Base-by-base conservation (phyloP, 768 basidiomycete genomes). In the Fomitopsis pulvina region DNA sequence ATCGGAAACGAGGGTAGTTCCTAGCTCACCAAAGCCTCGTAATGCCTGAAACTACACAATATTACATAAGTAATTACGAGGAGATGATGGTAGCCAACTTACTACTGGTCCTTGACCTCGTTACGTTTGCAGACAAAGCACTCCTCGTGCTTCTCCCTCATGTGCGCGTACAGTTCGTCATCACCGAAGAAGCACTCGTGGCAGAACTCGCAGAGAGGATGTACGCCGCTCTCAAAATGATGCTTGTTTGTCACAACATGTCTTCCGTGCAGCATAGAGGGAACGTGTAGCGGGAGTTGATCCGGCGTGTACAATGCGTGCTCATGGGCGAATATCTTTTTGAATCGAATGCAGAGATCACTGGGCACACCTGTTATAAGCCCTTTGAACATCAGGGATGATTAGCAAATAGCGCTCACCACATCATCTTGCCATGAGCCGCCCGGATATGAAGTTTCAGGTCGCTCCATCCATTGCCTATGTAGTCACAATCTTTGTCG, bases 251-350 rank as follows among this genome's bases (percentile, higher is more conserved):
- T 60, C 34, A 54, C 68, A 30, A 38, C 20, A 28, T 51, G 70
- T 48, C 71, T 73, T 52, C 69, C 64, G 40, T 63, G 60, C 27
- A 50, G 71, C 61, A 83, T 75, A 0, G 89, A 87, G 0, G 93
- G 93, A 4, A 95, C 71, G 64, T 97, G 93, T 3, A 79, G 51
- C 6, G 78, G 72, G 3, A 95, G 69, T 60, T 83, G 53, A 64
- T 76, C 68, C 5, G 78, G 74, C 1, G 82, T 73, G 63, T 95
- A 99, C 24, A 96, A 64, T 1, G 83, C 79, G 61, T 97, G 95
- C 65, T 99, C 95, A 66, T 99, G 94, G 1, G 90, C 75, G 64
- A 99, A 99, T 32, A 98, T 87, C 58, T 96, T 96, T 70, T 97
- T 94, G 65, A 76, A 77, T 45, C 83, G 76, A 49, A 92, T 82